Percentiles rank a stretch among this genome's conserved stretches.
Conservation (phyloP, 1,139 yeast species). For the Geotrichum candidum region DNA sequence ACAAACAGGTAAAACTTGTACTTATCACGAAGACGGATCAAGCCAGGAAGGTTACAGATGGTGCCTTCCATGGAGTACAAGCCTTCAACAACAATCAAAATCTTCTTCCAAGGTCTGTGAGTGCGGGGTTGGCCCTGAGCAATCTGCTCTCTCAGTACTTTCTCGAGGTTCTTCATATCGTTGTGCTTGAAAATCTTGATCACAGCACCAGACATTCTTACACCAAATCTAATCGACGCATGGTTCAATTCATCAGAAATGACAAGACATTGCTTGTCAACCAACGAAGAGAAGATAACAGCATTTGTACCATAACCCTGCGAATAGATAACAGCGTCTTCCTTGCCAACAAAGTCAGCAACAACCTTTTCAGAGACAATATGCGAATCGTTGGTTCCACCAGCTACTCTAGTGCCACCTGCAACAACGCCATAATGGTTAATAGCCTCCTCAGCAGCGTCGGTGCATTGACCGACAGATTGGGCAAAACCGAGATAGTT, state of each 20-base stretch:
- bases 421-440: slow-evolving; percentile 67
- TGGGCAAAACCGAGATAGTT: slow-evolving; percentile 97
- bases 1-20: slow-evolving; percentile 87
- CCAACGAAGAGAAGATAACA: slow-evolving; percentile 74
- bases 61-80: slow-evolving; percentile 98
- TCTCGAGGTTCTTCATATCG: slow-evolving; percentile 77
- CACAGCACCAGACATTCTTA: slow-evolving; percentile 86
- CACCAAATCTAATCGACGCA: slow-evolving; percentile 92
- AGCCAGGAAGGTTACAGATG: slow-evolving; percentile 73
- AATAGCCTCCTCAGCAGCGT: slow-evolving; percentile 58
- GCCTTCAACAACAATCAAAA: slow-evolving; percentile 90
- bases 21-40: slow-evolving; percentile 70
- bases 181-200: slow-evolving; percentile 91
- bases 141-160: slow-evolving; percentile 75
- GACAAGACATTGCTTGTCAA: slow-evolving; percentile 82
- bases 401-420: slow-evolving; percentile 67
- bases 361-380: slow-evolving; percentile 64
- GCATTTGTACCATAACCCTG: slow-evolving; percentile 98
- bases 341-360: slow-evolving; percentile 87
- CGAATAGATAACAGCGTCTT: slow-evolving; percentile 76
- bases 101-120: slow-evolving; percentile 96
- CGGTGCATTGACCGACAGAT: slow-evolving; percentile 87
- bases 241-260: slow-evolving; percentile 93
- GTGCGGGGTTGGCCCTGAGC: slow-evolving; percentile 95
- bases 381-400: slow-evolving; percentile 78